Evolutionary conservation across 495 filamentous ascomycete genomes (phyloP).

Genomic region (Opeltia flavorubescens): DNA sequence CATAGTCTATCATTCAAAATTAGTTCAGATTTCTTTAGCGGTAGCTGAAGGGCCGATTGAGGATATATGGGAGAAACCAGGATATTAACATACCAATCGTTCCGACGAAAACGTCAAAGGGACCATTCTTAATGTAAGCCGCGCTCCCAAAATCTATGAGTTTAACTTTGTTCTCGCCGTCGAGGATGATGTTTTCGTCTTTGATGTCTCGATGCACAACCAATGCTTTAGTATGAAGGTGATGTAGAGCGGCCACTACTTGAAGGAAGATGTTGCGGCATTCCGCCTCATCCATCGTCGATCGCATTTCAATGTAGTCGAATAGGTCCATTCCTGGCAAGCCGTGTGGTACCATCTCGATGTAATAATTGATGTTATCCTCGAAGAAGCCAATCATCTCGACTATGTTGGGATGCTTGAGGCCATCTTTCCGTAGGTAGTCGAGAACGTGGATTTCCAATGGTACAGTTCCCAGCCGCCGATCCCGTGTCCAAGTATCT

Average conservation of each 20-base stretch:
- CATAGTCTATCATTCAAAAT: slow-evolving; percentile 58
- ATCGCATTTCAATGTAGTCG: slow-evolving; percentile 92
- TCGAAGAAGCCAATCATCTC: slow-evolving; percentile 99
- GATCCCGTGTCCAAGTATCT: slow-evolving; percentile 95
- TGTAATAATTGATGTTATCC: slow-evolving; percentile 96
- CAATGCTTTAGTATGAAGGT: slow-evolving; percentile 78
- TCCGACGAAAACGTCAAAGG: slow-evolving; percentile 97
- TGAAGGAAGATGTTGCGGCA: slow-evolving; percentile 91
- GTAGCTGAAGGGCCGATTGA: not conserved
- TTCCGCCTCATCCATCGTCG: slow-evolving; percentile 92
- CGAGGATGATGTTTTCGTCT: slow-evolving; percentile 92
- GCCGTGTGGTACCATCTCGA: slow-evolving; percentile 94
- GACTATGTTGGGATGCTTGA: slow-evolving; percentile 89
- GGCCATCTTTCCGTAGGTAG: slow-evolving; percentile 74
- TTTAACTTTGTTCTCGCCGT: slow-evolving; percentile 92
- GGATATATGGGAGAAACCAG: not conserved
- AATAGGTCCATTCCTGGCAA: slow-evolving; percentile 98
- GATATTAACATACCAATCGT: slow-evolving; percentile 67
- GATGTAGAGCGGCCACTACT: slow-evolving; percentile 76
- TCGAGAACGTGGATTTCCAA: slow-evolving; percentile 96
- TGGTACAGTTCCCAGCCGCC: slow-evolving; percentile 88
- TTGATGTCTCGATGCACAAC: slow-evolving; percentile 98
- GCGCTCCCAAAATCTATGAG: slow-evolving; percentile 97
- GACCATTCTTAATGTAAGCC: slow-evolving; percentile 94
- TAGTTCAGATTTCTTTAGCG: slow-evolving; percentile 9